Evolutionary conservation across 2,329 filamentous ascomycete species (phyloP).

Genomic region (Apiospora kogelbergensis): DNA sequence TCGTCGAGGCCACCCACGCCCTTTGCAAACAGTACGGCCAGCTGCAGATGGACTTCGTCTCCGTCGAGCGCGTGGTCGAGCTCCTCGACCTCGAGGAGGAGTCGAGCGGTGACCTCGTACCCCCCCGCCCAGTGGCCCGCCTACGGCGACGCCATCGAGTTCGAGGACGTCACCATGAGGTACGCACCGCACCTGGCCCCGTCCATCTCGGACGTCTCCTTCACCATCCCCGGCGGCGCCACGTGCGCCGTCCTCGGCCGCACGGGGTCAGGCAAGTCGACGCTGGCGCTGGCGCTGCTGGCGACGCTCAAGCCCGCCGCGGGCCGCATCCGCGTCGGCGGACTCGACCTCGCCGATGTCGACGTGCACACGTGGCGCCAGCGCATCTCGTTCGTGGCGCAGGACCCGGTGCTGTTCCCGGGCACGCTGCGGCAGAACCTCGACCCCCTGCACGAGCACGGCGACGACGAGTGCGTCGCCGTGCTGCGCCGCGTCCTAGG

Average conservation of each 20-base stretch:
- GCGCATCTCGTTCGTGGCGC: slow-evolving; percentile 62
- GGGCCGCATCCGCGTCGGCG: slow-evolving; percentile 55
- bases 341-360: slow-evolving; percentile 50
- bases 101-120: slow-evolving; percentile 61
- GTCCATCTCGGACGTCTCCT: slow-evolving; percentile 65
- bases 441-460: slow-evolving; percentile 63
- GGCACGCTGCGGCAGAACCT: slow-evolving; percentile 63
- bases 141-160: slow-evolving; percentile 69
- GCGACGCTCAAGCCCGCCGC: slow-evolving; percentile 52
- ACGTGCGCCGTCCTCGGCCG: slow-evolving; percentile 73
- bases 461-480: slow-evolving; percentile 48
- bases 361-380: slow-evolving; percentile 56
- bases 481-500: slow-evolving; percentile 62
- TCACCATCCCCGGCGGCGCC: slow-evolving; percentile 67
- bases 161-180: slow-evolving; percentile 74
- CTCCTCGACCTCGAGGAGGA: slow-evolving; percentile 79
- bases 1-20: slow-evolving; percentile 68
- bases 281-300: slow-evolving; percentile 60
- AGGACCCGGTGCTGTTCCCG: slow-evolving; percentile 62
- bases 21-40: slow-evolving; percentile 81
- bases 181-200: slow-evolving; percentile 79
- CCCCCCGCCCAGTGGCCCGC: slow-evolving; percentile 75
- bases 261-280: slow-evolving; percentile 87
- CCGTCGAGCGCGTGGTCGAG: slow-evolving; percentile 82
- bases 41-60: slow-evolving; percentile 89